These are phyloP conservation scores for Xylaria grammica DNA, from an alignment of 495 filamentous ascomycete species.

Conservation along the genomic window DNA sequence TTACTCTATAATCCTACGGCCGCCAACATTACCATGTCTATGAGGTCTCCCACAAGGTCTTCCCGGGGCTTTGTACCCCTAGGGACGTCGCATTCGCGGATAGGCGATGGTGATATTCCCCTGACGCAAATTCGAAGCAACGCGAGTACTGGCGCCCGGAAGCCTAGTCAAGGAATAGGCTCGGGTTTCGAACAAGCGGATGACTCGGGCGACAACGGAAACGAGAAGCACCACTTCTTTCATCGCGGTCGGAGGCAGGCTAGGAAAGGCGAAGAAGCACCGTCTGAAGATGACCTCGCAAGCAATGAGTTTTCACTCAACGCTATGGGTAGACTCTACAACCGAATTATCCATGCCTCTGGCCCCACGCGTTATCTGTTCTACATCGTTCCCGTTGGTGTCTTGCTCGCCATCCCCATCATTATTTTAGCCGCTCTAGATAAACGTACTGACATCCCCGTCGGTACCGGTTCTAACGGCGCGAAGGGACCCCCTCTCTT, in stretches of 20 bases:
- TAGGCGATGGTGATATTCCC: slow-evolving; percentile 54
- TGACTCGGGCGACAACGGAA: slow-evolving; percentile 35
- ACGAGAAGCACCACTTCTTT: slow-evolving; percentile 62
- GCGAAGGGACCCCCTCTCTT: slow-evolving; percentile 64
- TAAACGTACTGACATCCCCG: slow-evolving; percentile 40
- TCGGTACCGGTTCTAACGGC: slow-evolving; percentile 46
- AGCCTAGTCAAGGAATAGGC: slow-evolving; percentile 45
- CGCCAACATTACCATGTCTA: slow-evolving; percentile 29
- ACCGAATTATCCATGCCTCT: slow-evolving; percentile 82
- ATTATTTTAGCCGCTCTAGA: slow-evolving; percentile 67
- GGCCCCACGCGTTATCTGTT: slow-evolving; percentile 87
- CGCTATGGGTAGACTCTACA: slow-evolving; percentile 84
- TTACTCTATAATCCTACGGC: no score
- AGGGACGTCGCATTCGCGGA: slow-evolving; percentile 27
- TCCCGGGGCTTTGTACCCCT: slow-evolving; percentile 38
- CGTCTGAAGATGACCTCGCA: slow-evolving; percentile 60
- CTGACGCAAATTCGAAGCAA: slow-evolving; percentile 56
- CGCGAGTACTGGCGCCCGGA: slow-evolving; percentile 54
- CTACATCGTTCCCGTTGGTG: slow-evolving; percentile 80
- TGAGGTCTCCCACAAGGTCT: slow-evolving; percentile 31
- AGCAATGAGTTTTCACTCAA: slow-evolving; percentile 68
- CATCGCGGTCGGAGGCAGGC: slow-evolving; percentile 63
- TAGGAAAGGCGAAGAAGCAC: slow-evolving; percentile 49
- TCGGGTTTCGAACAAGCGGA: slow-evolving; percentile 36
- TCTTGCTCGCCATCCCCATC: slow-evolving; percentile 80